These are phyloP conservation scores for Leccinum pachyderme DNA, from an alignment of 1,284 basidiomycete species.

Conservation along the genomic window DNA sequence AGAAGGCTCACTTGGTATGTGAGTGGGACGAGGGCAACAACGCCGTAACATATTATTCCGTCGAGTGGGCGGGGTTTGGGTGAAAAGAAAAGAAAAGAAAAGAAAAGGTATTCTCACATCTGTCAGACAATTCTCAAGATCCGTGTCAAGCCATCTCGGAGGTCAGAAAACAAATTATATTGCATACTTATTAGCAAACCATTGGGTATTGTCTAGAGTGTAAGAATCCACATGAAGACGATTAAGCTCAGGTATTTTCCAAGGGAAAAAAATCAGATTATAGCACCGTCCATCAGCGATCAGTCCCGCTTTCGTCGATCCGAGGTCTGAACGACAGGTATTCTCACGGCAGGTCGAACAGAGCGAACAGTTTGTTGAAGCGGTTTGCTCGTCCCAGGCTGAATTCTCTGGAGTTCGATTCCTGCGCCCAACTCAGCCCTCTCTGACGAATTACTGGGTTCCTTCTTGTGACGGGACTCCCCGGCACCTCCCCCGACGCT, in stretches of 20 bases:
- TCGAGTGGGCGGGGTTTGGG: slow-evolving; percentile 93
- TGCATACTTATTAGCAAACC: slow-evolving; percentile 13
- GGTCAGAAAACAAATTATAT: slow-evolving; percentile 5
- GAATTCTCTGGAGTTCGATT: slow-evolving; percentile 23
- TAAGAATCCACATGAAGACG: neutral
- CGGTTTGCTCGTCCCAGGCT: slow-evolving; percentile 9
- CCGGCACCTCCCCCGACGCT: slow-evolving; percentile 48
- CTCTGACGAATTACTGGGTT: slow-evolving; percentile 46
- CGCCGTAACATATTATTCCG: slow-evolving; percentile 72
- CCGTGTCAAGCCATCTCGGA: neutral
- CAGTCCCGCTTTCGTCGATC: slow-evolving; percentile 42
- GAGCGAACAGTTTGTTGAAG: slow-evolving; percentile 7
- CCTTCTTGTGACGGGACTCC: slow-evolving; percentile 26
- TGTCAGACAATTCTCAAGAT: neutral
- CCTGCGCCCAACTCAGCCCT: slow-evolving; percentile 52
- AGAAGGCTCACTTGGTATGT: slow-evolving; percentile 93
- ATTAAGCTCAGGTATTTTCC: neutral
- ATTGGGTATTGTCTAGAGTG: slow-evolving; percentile 13
- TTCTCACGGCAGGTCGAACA: slow-evolving; percentile 17
- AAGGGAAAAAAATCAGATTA: neutral
- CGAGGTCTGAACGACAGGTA: slow-evolving; percentile 27
- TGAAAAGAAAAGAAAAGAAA: slow-evolving; percentile 32
- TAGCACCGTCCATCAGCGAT: neutral
- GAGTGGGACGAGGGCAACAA: slow-evolving; percentile 76
- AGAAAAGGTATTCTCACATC: neutral